These are phyloP conservation scores for Lactarius hengduanensis DNA, from an alignment of 768 basidiomycete species.

Conservation along the genomic window DNA sequence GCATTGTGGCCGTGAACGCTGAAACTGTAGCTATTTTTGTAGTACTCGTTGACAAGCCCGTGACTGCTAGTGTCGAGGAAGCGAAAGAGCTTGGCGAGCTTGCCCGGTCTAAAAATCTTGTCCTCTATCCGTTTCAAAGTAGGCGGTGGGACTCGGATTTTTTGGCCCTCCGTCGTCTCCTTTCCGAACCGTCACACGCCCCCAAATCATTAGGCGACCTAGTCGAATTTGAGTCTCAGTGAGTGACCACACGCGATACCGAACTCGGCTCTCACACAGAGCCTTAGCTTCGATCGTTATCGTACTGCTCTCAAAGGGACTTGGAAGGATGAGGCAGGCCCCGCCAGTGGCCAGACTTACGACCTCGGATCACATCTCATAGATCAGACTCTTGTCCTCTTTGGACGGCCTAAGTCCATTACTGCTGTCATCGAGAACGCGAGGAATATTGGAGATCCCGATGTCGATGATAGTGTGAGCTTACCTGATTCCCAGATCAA, in stretches of 20 bases:
- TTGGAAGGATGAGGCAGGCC: slow-evolving; percentile 74
- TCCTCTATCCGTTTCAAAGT: slow-evolving; percentile 73
- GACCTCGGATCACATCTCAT: slow-evolving; percentile 81
- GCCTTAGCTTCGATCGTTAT: slow-evolving; percentile 68
- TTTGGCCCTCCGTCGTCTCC: slow-evolving; percentile 58
- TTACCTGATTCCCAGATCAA: slow-evolving; percentile 43
- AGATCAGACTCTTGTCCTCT: slow-evolving; percentile 72
- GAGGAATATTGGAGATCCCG: slow-evolving; percentile 59
- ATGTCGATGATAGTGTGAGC: slow-evolving; percentile 66
- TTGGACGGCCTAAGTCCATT: slow-evolving; percentile 68
- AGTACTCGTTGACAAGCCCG: slow-evolving; percentile 83
- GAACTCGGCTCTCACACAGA: neutral
- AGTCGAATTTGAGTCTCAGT: slow-evolving; percentile 77
- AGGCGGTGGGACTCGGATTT: slow-evolving; percentile 80
- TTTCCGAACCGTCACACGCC: slow-evolving; percentile 51
- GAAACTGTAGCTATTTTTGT: slow-evolving; percentile 5
- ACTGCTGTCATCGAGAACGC: slow-evolving; percentile 71
- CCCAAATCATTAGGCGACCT: slow-evolving; percentile 58
- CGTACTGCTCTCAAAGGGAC: slow-evolving; percentile 60
- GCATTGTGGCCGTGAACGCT: neutral
- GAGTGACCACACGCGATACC: slow-evolving; percentile 30
- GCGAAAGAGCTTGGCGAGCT: slow-evolving; percentile 59
- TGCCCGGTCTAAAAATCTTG: slow-evolving; percentile 56
- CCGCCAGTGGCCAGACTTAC: slow-evolving; percentile 65
- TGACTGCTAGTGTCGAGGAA: slow-evolving; percentile 58